Base-by-base conservation (phyloP, 2,329 filamentous ascomycete species). In the Tolypocladium sp. region DNA sequence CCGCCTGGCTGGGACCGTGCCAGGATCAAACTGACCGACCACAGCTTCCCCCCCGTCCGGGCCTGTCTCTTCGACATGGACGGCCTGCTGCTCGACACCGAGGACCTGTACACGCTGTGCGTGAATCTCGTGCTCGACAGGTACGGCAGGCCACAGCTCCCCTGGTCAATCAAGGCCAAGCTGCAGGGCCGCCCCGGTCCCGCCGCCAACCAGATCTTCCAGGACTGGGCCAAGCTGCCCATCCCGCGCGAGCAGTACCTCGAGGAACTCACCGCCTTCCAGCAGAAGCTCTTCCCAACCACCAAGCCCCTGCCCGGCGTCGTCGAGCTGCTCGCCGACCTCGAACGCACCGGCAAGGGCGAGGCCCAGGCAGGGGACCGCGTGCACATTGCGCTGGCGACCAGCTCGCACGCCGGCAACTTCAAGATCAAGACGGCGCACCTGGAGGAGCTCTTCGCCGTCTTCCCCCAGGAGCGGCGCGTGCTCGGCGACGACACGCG, bases 31-130 rank as follows among this genome's bases (percentile, higher is more conserved):
- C 49, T 52, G 49, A 52, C 49, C 30, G 1, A 44, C 44, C 33
- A 38, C 68, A 91, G 88, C 70, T 87, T 92, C 73, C 89, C 90
- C 25, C 86, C 88, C 54, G 82, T 97, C 60, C 84, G 92, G 66
- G 94, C 93, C 66, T 97, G 92, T 74, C 87, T 99, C 64, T 97
- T 99, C 73, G 94, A 99, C 79, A 97, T 97, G 92, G 94, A 99
- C 74, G 94, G 94, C 61, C 87, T 99, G 41, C 84, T 99, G 25
- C 89, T 99, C 70, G 87, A 97, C 75, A 92, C 90, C 40, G 94
- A 97, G 78, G 94, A 97, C 68, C 74, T 86, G 59, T 97, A 97
- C 79, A 94, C 91, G 0, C 71, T 83, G 33, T 89, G 90, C 74
- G 89, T 92, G 62, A 97, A 99, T 76, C 79, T 85, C 30, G 83